A percentile compares a stretch with the other conserved stretches of the same genome.
Conservation (phyloP, 768 basidiomycete genomes). For the Crepidotus variabilis region DNA sequence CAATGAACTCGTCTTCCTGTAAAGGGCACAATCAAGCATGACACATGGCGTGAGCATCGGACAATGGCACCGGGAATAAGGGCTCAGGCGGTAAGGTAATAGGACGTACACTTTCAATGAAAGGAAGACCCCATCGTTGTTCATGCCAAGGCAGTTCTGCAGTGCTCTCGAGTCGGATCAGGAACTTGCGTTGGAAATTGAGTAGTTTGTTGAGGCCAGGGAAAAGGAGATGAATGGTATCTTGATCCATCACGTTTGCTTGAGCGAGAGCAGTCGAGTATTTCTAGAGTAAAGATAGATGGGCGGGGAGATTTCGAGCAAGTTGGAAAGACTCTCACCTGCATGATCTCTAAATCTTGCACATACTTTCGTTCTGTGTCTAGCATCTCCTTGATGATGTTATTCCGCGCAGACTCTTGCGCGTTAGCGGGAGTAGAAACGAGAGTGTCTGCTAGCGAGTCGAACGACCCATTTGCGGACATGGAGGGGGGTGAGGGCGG, state of each 20-base stretch:
- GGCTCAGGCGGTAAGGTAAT: conserved; percentile 27
- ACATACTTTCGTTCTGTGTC: conserved; percentile 97
- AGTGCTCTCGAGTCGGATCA: conserved; percentile 84
- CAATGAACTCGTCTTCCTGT: conserved; percentile 94
- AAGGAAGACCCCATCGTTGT: conserved; percentile 85
- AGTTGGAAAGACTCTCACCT: conserved; percentile 49
- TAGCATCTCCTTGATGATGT: conserved; percentile 84
- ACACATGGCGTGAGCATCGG: conserved; percentile 26
- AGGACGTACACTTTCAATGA: conserved; percentile 74
- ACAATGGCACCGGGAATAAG: conserved; percentile 41
- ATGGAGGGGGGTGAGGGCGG: conserved; percentile 56
- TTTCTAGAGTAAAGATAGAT: conserved; percentile 50
- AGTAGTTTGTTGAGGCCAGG: conserved; percentile 91
- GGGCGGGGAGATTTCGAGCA: conserved; percentile 7
- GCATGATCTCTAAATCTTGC: conserved; percentile 93
- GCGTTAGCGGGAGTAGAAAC: conserved; percentile 45
- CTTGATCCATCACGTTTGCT: conserved; percentile 84
- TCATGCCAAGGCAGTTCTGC: conserved; percentile 80
- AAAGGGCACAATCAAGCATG: conserved; percentile 33
- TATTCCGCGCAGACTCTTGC: conserved; percentile 66
- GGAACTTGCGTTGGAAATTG: conserved; percentile 94
- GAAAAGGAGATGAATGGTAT: conserved; percentile 94
- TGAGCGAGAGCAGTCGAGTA: conserved; percentile 83
- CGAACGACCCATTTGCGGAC: conserved; percentile 55
- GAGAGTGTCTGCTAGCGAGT: conserved; percentile 49